Percentiles rank a stretch among this genome's conserved stretches.
These are phyloP conservation scores for Botryotinia narcissicola DNA, from an alignment of 2,329 filamentous ascomycete species.

Conservation along the genomic window DNA sequence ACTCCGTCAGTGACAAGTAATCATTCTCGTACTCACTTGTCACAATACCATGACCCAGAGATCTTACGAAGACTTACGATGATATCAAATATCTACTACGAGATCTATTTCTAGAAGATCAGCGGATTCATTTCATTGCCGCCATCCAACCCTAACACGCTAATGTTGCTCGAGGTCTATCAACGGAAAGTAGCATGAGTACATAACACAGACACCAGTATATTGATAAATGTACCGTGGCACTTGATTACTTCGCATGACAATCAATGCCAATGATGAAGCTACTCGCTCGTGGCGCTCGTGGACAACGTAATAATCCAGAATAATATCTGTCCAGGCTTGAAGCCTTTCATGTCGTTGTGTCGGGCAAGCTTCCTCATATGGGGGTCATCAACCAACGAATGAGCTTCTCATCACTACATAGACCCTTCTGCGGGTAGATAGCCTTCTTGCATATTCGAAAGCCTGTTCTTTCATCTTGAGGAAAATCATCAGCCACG, in stretches of 20 bases:
- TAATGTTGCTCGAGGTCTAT: constrained; percentile 32
- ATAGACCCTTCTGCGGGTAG: constrained; percentile 5
- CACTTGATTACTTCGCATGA: constrained; percentile 14
- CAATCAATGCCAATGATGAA: constrained; percentile 19
- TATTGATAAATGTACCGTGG: constrained; percentile 19
- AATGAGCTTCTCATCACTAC: constrained; percentile 1
- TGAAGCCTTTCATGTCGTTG: neutral
- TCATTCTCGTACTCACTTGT: constrained; percentile 16
- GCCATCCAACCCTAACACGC: constrained; percentile 21
- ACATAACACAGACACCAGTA: constrained; percentile 20
- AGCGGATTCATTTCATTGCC: constrained; percentile 24
- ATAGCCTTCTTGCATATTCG: constrained; percentile 28
- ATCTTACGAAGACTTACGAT: constrained; percentile 17
- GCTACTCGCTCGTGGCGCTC: constrained; percentile 17
- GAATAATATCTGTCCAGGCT: constrained; percentile 10
- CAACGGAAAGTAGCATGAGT: constrained; percentile 32
- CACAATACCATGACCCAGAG: neutral
- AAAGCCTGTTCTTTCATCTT: constrained; percentile 13
- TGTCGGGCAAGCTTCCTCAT: neutral
- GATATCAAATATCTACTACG: constrained; percentile 18
- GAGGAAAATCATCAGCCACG: constrained; percentile 19
- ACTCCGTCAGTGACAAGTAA: constrained; percentile 16
- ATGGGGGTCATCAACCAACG: constrained; percentile 3
- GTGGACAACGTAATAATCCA: neutral
- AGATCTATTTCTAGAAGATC: constrained; percentile 27